Evolutionary conservation across 208 protist genomes (phyloP).

Genomic region (Trypanosomatidae sp.): DNA sequence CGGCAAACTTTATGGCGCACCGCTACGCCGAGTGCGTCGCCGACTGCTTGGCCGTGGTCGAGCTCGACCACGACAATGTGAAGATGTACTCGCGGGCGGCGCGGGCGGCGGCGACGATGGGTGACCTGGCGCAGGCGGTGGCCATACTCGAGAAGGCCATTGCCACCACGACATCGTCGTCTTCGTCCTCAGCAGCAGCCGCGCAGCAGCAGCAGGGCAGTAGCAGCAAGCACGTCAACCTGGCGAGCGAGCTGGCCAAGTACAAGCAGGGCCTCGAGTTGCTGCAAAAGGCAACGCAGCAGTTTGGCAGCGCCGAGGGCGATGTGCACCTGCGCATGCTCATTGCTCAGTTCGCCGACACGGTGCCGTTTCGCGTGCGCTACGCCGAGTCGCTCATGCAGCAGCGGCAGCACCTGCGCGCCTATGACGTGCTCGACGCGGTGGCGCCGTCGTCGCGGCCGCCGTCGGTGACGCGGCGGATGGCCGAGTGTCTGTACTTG

Average conservation of each 20-base stretch:
- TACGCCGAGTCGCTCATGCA: conserved; percentile 59
- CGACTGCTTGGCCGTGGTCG: conserved; percentile 67
- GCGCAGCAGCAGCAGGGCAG: no score
- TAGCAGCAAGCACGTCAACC: background rate
- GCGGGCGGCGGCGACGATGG: conserved; percentile 62
- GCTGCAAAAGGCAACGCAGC: conserved; percentile 33
- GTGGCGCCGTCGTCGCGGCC: conserved; percentile 29
- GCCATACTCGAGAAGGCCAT: conserved; percentile 39
- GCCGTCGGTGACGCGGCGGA: conserved; percentile 29
- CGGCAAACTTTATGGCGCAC: conserved; percentile 79
- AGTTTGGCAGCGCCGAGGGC: conserved; percentile 61
- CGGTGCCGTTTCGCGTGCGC: conserved; percentile 55
- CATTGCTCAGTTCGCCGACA: conserved; percentile 64
- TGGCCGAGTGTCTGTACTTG: conserved; percentile 66
- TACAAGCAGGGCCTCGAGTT: conserved; percentile 48
- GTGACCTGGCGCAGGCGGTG: conserved; percentile 53
- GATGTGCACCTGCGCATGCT: conserved; percentile 75
- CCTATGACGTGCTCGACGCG: conserved; percentile 51
- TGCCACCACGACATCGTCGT: conserved; percentile 12
- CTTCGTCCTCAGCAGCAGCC: no score
- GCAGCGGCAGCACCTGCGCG: conserved; percentile 42
- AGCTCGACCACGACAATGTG: conserved; percentile 49
- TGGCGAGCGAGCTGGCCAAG: conserved; percentile 25
- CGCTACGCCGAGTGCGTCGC: conserved; percentile 64
- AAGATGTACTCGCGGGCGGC: conserved; percentile 62